Evolutionary conservation across 2,329 filamentous ascomycete genomes (phyloP).

Genomic region (Microsporum canis): DNA sequence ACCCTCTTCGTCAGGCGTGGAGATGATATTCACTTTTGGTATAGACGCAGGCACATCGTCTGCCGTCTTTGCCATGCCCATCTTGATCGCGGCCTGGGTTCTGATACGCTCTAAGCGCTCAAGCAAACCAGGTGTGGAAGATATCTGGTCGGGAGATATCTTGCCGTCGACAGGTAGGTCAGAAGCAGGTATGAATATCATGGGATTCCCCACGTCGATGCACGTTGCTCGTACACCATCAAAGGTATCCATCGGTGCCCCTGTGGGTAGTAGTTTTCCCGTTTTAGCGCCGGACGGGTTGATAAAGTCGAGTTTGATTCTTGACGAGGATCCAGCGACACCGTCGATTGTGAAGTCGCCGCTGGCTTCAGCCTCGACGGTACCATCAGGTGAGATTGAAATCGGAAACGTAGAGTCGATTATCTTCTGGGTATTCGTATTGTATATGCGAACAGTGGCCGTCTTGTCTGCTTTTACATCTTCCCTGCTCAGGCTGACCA

Average conservation of each 20-base stretch:
- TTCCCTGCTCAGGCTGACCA: slow-evolving; percentile 29
- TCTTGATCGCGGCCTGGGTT: slow-evolving; percentile 45
- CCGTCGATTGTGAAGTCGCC: slow-evolving; percentile 55
- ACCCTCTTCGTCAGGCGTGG: slow-evolving; percentile 21
- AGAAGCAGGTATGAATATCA: slow-evolving; percentile 48
- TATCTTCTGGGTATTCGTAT: slow-evolving; percentile 60
- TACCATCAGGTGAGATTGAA: slow-evolving; percentile 15
- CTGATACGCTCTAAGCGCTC: slow-evolving; percentile 46
- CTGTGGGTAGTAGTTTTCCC: slow-evolving; percentile 50
- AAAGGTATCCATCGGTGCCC: slow-evolving; percentile 43
- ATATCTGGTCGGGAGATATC: slow-evolving; percentile 45
- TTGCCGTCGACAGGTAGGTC: slow-evolving; percentile 40
- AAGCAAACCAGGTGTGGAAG: slow-evolving; percentile 36
- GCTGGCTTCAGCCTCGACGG: slow-evolving; percentile 37
- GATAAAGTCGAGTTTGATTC: slow-evolving; percentile 50
- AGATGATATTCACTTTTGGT: slow-evolving; percentile 53
- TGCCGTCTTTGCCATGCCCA: slow-evolving; percentile 45
- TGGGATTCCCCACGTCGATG: slow-evolving; percentile 54
- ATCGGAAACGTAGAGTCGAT: slow-evolving; percentile 49
- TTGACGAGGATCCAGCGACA: slow-evolving; percentile 47
- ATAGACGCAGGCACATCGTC: slow-evolving; percentile 44
- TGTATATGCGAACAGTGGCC: slow-evolving; percentile 49
- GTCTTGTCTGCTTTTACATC: neutral
- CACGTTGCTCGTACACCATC: slow-evolving; percentile 43
- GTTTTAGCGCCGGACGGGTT: slow-evolving; percentile 54